Evolutionary conservation across 306 rosid genomes (phyloP).

Genomic region (Purshia tridentata): DNA sequence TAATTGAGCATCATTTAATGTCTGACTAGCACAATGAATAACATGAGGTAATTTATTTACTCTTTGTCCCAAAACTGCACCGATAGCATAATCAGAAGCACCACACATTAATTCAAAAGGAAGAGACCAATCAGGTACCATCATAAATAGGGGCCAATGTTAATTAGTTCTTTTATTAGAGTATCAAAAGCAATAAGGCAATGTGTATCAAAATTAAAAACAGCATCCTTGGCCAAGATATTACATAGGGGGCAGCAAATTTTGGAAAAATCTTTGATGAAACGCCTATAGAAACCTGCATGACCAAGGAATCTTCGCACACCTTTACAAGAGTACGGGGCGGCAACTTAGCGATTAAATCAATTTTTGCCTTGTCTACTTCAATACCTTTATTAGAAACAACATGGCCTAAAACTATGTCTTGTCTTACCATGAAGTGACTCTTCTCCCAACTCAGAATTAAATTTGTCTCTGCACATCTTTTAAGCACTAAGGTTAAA

Average conservation of each 20-base stretch:
- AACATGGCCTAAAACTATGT: too few relatives aligned
- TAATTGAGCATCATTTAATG: not conserved
- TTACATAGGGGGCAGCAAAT: not conserved
- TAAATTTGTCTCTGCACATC: too few relatives aligned
- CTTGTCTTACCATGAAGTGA: too few relatives aligned
- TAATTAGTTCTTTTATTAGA: not conserved
- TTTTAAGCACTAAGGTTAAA: too few relatives aligned
- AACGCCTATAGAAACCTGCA: not conserved
- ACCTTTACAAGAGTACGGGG: not conserved
- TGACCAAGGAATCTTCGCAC: not conserved
- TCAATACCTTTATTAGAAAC: too few relatives aligned
- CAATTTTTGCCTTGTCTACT: too few relatives aligned
- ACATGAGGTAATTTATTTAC: not conserved
- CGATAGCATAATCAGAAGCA: not conserved
- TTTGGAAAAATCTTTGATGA: not conserved
- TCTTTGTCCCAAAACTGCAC: not conserved
- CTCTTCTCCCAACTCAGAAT: too few relatives aligned
- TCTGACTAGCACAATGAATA: not conserved
- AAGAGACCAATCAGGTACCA: not conserved
- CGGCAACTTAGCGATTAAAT: too few relatives aligned
- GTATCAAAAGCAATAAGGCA: not conserved
- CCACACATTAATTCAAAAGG: conserved; percentile 1
- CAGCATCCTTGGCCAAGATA: not conserved
- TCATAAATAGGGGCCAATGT: not conserved
- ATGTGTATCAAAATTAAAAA: not conserved